Percentiles rank a stretch among this genome's conserved stretches.
Evolutionary conservation across 371 early-diverging fungal species (phyloP).

Genomic region (Gilbertella persicaria): DNA sequence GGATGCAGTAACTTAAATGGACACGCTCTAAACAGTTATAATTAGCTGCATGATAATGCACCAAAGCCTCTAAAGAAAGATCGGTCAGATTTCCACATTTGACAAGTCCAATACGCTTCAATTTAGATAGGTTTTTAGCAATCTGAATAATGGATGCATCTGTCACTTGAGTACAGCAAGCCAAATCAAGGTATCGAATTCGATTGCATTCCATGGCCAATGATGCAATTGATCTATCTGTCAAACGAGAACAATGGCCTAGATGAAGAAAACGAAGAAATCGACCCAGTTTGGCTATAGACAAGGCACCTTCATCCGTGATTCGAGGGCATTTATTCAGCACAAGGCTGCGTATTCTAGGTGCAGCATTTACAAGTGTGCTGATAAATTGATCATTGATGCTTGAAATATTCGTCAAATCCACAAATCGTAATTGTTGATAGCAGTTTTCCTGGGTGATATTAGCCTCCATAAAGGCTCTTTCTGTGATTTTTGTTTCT

Average conservation of each 20-base stretch:
- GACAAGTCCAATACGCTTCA: slow-evolving; percentile 65
- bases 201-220: slow-evolving; percentile 57
- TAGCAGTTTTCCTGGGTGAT: slow-evolving; percentile 19
- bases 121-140: slow-evolving; percentile 51
- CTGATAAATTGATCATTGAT: slow-evolving; percentile 54
- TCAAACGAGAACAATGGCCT: slow-evolving; percentile 61
- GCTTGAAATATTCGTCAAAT: slow-evolving; percentile 50
- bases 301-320: slow-evolving; percentile 54
- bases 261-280: slow-evolving; percentile 62
- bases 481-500: slow-evolving; percentile 33
- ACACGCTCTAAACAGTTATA: slow-evolving; percentile 59
- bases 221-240: slow-evolving; percentile 52
- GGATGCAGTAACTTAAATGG: slow-evolving; percentile 60
- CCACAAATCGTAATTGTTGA: slow-evolving; percentile 61
- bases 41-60: slow-evolving; percentile 42
- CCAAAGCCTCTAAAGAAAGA: slow-evolving; percentile 50
- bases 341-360: slow-evolving; percentile 57
- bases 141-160: slow-evolving; percentile 56
- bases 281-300: slow-evolving; percentile 54
- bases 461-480: slow-evolving; percentile 35
- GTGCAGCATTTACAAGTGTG: slow-evolving; percentile 51
- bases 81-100: slow-evolving; percentile 65
- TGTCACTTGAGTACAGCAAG: slow-evolving; percentile 58
- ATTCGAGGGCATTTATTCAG: slow-evolving; percentile 61
- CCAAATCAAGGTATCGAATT: slow-evolving; percentile 66